Evolutionary conservation across 2,329 filamentous ascomycete genomes (phyloP).

Genomic region (Aspergillus nomiae): DNA sequence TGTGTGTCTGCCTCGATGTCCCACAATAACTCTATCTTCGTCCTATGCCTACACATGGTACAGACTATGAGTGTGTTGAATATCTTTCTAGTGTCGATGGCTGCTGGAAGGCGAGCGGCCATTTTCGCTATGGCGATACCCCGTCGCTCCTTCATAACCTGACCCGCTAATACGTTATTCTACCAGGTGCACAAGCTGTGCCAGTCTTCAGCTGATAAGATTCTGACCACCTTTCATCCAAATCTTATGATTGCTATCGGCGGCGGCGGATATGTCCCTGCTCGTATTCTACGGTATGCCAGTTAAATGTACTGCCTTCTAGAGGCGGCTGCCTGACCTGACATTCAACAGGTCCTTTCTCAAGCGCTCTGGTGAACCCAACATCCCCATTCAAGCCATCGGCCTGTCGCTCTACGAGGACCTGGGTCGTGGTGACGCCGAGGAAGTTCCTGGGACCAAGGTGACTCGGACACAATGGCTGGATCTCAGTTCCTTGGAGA

Average conservation of each 20-base stretch:
- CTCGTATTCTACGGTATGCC: conserved; percentile 79
- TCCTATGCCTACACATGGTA: background rate
- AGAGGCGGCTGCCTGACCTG: background rate
- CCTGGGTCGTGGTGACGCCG: conserved; percentile 63
- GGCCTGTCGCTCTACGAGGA: conserved; percentile 95
- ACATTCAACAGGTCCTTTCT: conserved; percentile 71
- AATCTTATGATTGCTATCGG: conserved; percentile 99
- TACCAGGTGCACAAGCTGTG: conserved; percentile 93
- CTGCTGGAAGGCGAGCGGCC: background rate
- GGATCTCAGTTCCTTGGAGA: conserved; percentile 81
- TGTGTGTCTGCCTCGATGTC: background rate
- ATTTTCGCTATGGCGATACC: background rate
- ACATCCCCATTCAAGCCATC: conserved; percentile 99
- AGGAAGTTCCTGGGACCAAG: conserved; percentile 85
- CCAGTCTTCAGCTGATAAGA: conserved; percentile 77
- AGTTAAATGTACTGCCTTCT: background rate
- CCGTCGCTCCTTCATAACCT: conserved; percentile 5
- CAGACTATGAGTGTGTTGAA: background rate
- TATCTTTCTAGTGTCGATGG: background rate
- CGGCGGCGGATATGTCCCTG: conserved; percentile 94
- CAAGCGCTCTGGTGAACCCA: conserved; percentile 80
- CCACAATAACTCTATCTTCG: background rate
- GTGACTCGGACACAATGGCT: conserved; percentile 99
- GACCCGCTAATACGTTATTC: conserved; percentile 14
- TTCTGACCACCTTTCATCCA: conserved; percentile 83